Evolutionary conservation across 768 basidiomycete species (phyloP), one percentile per base, ranked within the genome.

Genomic region (Tubosaeta sp.): DNA sequence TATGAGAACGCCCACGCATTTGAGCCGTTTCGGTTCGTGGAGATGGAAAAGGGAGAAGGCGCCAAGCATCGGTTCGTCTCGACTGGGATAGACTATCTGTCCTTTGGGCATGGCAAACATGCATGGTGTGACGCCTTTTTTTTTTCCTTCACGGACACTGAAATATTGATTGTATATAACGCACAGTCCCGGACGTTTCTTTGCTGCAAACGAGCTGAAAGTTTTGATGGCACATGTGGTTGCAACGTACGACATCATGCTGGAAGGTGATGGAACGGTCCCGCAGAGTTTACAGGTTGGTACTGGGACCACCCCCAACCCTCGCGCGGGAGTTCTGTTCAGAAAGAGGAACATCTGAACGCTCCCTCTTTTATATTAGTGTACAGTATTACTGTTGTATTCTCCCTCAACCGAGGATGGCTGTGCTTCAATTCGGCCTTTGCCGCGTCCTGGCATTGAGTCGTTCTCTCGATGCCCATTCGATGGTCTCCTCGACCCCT

Each of bases 1-100:
- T 75, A 77, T 44, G 55, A 68, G 1, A 60, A 72, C 31, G 57
- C 76, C 1, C 21, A 63, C 0, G 21, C 18, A 3, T 59, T 59
- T 30, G 41, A 59, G 39, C 56, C 58, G 0, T 55, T 51, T 35
- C 77, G 81, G 8, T 81, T 79, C 54, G 64, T 68, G 1, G 59
- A 69, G 6, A 65, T 27, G 10, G 34, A 6, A n/a, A 24, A 36
- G 2, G 41, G 41, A 18, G 12, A 25, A 6, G 11, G 35, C 18
- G 24, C 24, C 24, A 46, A 38, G 35, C 22, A 46, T 27, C 35
- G 34, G 18, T 43, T 43, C 22, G 48, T 36, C 24, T 36, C 46
- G 24, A 46, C 46, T 2, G 46, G 34, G 35, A 8, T 11, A 18
- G 46, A 38, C n/a, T 38, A 36, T 24, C 13, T 46, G n/a, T 8